Percentiles rank a stretch among this genome's conserved stretches.
Conservation (phyloP, 2,329 filamentous ascomycete species). For the Teratosphaeria zuluensis region DNA sequence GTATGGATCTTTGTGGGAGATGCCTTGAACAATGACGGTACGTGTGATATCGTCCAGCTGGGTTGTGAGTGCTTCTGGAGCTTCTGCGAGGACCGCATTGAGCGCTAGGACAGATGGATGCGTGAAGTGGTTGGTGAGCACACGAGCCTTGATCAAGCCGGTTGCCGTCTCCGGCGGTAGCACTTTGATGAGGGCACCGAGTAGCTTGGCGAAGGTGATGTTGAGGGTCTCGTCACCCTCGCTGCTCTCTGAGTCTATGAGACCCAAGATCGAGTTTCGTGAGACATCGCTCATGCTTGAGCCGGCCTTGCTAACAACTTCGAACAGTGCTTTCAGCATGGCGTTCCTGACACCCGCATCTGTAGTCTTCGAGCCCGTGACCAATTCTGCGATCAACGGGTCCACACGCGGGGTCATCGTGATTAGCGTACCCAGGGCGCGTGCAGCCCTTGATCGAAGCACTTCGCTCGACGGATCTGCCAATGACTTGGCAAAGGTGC, state of each 20-base stretch:
- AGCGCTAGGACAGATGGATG: conserved; percentile 74
- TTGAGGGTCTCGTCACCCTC: conserved; percentile 64
- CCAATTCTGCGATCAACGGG: conserved; percentile 82
- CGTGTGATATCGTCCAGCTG: conserved; percentile 65
- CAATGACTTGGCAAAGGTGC: conserved; percentile 92
- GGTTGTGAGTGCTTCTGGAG: conserved; percentile 58
- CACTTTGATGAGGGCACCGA: conserved; percentile 83
- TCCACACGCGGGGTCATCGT: conserved; percentile 92
- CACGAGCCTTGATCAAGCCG: conserved; percentile 57
- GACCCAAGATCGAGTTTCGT: conserved; percentile 68
- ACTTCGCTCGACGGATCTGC: conserved; percentile 88
- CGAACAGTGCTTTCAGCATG: conserved; percentile 94
- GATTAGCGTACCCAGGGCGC: conserved; percentile 88
- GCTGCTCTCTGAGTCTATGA: conserved; percentile 75
- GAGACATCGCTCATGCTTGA: conserved; percentile 90
- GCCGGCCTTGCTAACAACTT: conserved; percentile 91
- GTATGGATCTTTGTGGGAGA: conserved; percentile 53
- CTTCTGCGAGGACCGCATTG: conserved; percentile 80
- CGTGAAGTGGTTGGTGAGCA: conserved; percentile 66
- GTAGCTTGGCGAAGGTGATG: conserved; percentile 80
- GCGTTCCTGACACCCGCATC: conserved; percentile 83
- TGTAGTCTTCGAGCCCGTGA: conserved; percentile 86
- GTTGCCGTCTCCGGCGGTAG: conserved; percentile 62
- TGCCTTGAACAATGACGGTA: conserved; percentile 68
- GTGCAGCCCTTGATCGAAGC: conserved; percentile 77